phyloP scores from a whole-genome alignment of 129 eudicot genomes.

The Saussurea involucrata region DNA sequence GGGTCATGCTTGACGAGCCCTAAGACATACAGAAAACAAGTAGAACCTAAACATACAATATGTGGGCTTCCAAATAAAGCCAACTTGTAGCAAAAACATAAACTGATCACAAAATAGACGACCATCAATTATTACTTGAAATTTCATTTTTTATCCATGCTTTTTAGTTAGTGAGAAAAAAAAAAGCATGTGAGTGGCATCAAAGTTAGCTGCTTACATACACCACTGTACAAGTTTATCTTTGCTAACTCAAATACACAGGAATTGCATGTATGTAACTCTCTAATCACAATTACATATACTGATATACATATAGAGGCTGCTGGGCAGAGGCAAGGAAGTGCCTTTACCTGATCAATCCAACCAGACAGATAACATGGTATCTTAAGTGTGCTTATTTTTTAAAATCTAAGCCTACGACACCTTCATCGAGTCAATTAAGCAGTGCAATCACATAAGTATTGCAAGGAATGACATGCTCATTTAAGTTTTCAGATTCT shows the following conservation, averaged over 20 bases:
- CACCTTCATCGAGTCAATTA: neutral
- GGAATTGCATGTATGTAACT: neutral
- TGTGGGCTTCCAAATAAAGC: neutral
- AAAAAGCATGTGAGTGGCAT: neutral
- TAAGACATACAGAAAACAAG: slow-evolving; percentile 13
- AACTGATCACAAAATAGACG: neutral
- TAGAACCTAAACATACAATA: neutral
- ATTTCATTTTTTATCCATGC: neutral
- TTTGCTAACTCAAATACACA: slow-evolving; percentile 2
- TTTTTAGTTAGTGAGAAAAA: neutral
- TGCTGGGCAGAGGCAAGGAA: neutral
- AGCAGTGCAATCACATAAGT: neutral
- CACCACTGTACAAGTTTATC: slow-evolving; percentile 1
- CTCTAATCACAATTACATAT: neutral
- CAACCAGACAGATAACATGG: neutral
- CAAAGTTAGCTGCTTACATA: slow-evolving; percentile 3
- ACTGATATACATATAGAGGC: neutral
- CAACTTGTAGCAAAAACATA: neutral
- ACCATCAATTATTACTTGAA: neutral
- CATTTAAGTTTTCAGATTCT: neutral
- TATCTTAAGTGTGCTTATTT: neutral
- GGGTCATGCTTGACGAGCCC: slow-evolving; percentile 55
- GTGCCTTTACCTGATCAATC: neutral
- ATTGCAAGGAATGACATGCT: neutral
- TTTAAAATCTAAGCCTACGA: neutral